Evolutionary conservation across 148 eudicot species (phyloP).

Genomic region (Mesembryanthemum crystallinum): DNA sequence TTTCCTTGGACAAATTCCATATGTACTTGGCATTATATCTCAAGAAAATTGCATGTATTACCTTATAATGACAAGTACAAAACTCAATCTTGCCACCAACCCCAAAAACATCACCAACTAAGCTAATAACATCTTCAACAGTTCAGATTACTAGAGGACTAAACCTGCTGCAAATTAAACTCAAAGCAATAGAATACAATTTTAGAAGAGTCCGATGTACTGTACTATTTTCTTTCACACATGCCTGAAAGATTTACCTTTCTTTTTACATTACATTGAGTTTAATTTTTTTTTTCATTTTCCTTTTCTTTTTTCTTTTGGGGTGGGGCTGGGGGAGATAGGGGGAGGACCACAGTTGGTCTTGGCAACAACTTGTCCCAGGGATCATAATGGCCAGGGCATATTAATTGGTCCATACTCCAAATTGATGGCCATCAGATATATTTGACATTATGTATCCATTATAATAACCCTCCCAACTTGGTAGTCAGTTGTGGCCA

Average conservation of each 20-base stretch:
- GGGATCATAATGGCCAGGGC: conserved; percentile 11
- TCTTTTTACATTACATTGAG: neutral
- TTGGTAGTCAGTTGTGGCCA: conserved; percentile 18
- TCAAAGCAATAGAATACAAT: too few relatives aligned
- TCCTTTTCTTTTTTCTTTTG: neutral
- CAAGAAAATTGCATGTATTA: too few relatives aligned
- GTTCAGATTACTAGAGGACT: too few relatives aligned
- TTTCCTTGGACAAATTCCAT: too few relatives aligned
- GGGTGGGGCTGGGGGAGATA: neutral
- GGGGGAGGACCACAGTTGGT: neutral
- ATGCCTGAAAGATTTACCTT: neutral
- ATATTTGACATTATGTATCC: conserved; percentile 11
- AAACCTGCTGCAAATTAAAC: too few relatives aligned
- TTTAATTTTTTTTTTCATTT: neutral
- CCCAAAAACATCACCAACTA: neutral
- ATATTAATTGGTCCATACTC: neutral
- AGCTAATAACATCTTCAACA: too few relatives aligned
- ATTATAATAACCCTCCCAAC: neutral
- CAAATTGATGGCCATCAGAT: neutral
- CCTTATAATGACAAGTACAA: too few relatives aligned
- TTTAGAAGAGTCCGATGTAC: too few relatives aligned
- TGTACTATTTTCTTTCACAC: conserved; percentile 1
- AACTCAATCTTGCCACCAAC: too few relatives aligned
- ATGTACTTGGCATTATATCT: too few relatives aligned
- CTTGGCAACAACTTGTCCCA: conserved; percentile 16